A percentile compares a stretch with the other conserved stretches of the same genome.
Conservation (phyloP, 345 rosid species). For the Citrus maxima region DNA sequence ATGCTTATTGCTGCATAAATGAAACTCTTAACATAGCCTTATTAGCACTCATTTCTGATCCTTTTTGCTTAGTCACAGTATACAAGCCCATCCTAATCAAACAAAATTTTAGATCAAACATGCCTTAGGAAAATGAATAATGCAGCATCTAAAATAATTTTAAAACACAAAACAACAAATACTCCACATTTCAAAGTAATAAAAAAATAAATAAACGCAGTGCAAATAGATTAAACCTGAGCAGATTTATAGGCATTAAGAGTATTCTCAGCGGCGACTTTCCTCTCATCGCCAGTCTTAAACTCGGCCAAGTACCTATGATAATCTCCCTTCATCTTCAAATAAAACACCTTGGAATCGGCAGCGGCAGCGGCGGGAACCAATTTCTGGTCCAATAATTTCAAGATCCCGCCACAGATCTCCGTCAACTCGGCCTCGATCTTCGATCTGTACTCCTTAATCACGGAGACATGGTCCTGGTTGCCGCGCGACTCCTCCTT, state of each 20-base stretch:
- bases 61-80: not conserved
- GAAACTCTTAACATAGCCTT: not conserved
- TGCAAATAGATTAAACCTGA: conserved; percentile 11
- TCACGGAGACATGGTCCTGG: conserved; percentile 27
- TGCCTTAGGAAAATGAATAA: not conserved
- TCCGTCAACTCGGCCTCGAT: conserved; percentile 33
- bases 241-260: conserved; percentile 31
- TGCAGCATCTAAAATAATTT: not conserved
- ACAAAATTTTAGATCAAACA: not conserved
- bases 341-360: conserved; percentile 34
- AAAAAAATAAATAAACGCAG: too few species aligned
- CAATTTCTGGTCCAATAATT: conserved; percentile 26
- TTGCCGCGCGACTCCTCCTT: conserved; percentile 41
- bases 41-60: not conserved
- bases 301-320: conserved; percentile 37
- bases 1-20: not conserved
- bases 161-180: not conserved
- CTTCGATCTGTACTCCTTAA: conserved; percentile 29
- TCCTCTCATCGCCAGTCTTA: conserved; percentile 32
- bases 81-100: not conserved
- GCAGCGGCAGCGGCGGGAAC: conserved; percentile 19
- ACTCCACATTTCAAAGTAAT: not conserved
- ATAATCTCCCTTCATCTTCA: conserved; percentile 40
- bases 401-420: conserved; percentile 34
- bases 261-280: conserved; percentile 33